A percentile compares a stretch with the other conserved stretches of the same genome.
Conservation (phyloP, 139 green algal species). For the Dunaliella sp. region DNA sequence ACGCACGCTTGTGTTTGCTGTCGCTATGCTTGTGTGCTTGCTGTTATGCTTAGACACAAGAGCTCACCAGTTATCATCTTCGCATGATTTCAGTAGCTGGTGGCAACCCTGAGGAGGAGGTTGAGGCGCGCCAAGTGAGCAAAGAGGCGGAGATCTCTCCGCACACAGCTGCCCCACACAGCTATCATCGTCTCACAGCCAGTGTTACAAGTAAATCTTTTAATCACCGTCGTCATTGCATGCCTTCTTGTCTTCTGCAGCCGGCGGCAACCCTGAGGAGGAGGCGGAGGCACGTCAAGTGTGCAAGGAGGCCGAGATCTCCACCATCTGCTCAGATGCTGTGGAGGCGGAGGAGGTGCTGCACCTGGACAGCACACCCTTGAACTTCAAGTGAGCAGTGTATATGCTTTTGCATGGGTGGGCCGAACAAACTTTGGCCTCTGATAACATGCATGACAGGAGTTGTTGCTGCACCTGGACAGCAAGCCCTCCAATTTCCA, state of each 20-base stretch:
- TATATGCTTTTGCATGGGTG: no score
- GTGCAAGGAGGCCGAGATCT: slow-evolving; percentile 49
- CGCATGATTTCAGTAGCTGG: slow-evolving; percentile 29
- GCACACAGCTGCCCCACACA: no score
- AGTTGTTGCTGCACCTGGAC: no score
- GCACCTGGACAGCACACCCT: slow-evolving; percentile 24
- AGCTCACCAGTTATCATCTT: no score
- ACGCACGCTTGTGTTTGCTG: no score
- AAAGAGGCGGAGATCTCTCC: slow-evolving; percentile 29
- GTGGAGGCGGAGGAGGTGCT: slow-evolving; percentile 1
- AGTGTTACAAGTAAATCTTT: no score
- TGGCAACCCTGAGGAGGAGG: slow-evolving; percentile 65
- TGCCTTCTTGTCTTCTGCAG: slow-evolving; percentile 4
- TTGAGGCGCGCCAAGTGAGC: slow-evolving; percentile 59
- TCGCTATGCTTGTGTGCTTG: no score
- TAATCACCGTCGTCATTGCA: neutral
- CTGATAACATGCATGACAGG: no score
- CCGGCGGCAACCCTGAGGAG: slow-evolving; percentile 63
- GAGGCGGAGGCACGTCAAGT: slow-evolving; percentile 59
- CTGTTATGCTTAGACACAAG: no score
- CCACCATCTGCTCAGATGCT: slow-evolving; percentile 13
- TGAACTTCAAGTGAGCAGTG: neutral
- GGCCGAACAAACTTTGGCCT: no score
- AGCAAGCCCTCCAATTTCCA: no score
- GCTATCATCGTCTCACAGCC: no score